Evolutionary conservation across 1,139 yeast species (phyloP).

Genomic region (Geotrichum australiense): DNA sequence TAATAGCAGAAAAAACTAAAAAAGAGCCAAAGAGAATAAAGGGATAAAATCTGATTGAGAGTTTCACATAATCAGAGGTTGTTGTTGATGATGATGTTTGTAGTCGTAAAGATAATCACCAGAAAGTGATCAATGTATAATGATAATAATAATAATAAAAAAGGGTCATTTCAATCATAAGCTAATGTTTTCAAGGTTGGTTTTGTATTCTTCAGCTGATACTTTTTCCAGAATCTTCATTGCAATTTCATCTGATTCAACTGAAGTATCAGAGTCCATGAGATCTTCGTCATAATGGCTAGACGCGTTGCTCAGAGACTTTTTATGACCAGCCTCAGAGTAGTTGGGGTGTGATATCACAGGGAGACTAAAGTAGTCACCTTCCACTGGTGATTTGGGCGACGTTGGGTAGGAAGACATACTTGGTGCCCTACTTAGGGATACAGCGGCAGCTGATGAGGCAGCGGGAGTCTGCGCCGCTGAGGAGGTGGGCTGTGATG

Average conservation of each 20-base stretch:
- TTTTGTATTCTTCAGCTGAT: slow-evolving; percentile 27
- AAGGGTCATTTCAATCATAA: not conserved
- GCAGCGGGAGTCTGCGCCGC: slow-evolving; percentile 2
- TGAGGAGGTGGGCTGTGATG: not conserved
- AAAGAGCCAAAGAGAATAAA: no score
- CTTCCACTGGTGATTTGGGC: not conserved
- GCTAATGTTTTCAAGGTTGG: slow-evolving; percentile 20
- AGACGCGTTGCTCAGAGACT: slow-evolving; percentile 4
- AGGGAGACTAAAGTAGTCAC: slow-evolving; percentile 4
- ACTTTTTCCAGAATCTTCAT: slow-evolving; percentile 31
- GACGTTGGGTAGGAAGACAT: not conserved
- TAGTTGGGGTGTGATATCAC: not conserved
- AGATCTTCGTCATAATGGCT: slow-evolving; percentile 1
- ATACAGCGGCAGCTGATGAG: not conserved
- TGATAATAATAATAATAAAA: not conserved
- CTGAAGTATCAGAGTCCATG: not conserved
- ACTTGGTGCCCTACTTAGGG: slow-evolving; percentile 10
- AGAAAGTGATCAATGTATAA: no score
- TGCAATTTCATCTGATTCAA: slow-evolving; percentile 33
- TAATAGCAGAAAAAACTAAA: no score
- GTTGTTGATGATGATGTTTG: slow-evolving; percentile 1
- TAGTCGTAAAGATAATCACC: slow-evolving; percentile 26
- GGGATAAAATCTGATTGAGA: no score
- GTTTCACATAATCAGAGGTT: no score
- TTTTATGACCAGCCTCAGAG: slow-evolving; percentile 1